These are phyloP conservation scores for Nicotiana benthamiana DNA, from an alignment of 257 asterid genomes.

Conservation along the genomic window DNA sequence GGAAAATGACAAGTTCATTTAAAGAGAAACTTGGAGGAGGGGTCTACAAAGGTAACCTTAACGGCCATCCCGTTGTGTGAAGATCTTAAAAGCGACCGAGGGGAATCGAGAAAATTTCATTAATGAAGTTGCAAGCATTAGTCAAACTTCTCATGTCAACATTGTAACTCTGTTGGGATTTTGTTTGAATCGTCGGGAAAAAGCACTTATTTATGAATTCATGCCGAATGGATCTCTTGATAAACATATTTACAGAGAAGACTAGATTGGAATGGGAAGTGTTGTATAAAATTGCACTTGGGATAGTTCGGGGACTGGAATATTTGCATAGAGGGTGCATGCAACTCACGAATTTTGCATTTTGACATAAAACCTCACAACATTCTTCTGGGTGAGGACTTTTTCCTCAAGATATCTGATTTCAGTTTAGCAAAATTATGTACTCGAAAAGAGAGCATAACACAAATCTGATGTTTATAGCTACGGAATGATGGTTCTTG, in stretches of 20 bases:
- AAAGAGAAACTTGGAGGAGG: slow-evolving; percentile 12
- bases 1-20: background rate
- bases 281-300: slow-evolving; percentile 10
- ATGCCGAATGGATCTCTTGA: slow-evolving; percentile 31
- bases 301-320: slow-evolving; percentile 19
- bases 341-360: slow-evolving; percentile 18
- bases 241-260: background rate
- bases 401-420: slow-evolving; percentile 23
- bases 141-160: slow-evolving; percentile 22
- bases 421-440: slow-evolving; percentile 23
- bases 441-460: background rate
- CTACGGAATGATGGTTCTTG: slow-evolving; percentile 29
- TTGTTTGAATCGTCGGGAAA: slow-evolving; percentile 10
- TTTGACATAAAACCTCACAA: slow-evolving; percentile 29
- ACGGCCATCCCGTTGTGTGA: slow-evolving; percentile 13
- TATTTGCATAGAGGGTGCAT: slow-evolving; percentile 23
- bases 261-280: slow-evolving; percentile 3
- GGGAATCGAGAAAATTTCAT: slow-evolving; percentile 20
- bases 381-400: slow-evolving; percentile 16
- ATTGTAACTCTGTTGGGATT: slow-evolving; percentile 22
- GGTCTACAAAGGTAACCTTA: slow-evolving; percentile 15
- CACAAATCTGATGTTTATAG: slow-evolving; percentile 24
- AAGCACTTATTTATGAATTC: slow-evolving; percentile 25
- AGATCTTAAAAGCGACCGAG: slow-evolving; percentile 5
- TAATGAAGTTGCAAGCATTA: slow-evolving; percentile 20